These are phyloP conservation scores for Coniella lustricola DNA, from an alignment of 2,329 filamentous ascomycete genomes.

Conservation along the genomic window DNA sequence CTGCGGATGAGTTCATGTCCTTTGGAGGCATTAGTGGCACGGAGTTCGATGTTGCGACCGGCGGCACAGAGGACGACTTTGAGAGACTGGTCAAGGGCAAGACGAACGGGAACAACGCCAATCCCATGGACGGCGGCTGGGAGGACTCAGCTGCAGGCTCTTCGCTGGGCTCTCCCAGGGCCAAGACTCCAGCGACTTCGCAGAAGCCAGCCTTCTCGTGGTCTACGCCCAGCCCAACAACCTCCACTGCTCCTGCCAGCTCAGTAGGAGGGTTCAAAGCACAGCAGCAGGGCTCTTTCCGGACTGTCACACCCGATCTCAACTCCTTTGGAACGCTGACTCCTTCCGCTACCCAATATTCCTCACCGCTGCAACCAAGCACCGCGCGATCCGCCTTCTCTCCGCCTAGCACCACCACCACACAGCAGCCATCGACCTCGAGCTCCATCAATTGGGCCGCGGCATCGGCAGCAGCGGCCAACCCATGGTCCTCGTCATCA, in stretches of 20 bases:
- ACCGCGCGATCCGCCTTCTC: conserved; percentile 21
- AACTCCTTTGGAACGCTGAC: conserved; percentile 47
- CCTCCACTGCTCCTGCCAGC: conserved; percentile 21
- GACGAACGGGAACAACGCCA: conserved; percentile 30
- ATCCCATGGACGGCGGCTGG: conserved; percentile 44
- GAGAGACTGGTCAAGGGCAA: conserved; percentile 82
- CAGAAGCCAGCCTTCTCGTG: conserved; percentile 50
- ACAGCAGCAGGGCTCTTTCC: conserved; percentile 37
- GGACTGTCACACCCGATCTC: conserved; percentile 55
- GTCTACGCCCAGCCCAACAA: conserved; percentile 49
- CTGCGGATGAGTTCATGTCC: conserved; percentile 61
- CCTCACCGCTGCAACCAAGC: conserved; percentile 49
- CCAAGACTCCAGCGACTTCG: conserved; percentile 25
- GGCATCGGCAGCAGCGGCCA: conserved; percentile 31
- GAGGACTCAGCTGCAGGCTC: conserved; percentile 31
- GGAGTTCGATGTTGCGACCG: conserved; percentile 44
- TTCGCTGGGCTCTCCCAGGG: conserved; percentile 27
- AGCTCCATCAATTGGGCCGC: conserved; percentile 46
- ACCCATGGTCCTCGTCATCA: conserved; percentile 42
- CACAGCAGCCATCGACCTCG: conserved; percentile 19
- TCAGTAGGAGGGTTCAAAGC: conserved; percentile 29
- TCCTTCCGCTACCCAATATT: conserved; percentile 56
- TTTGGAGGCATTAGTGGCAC: conserved; percentile 62
- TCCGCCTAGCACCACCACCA: conserved; percentile 18
- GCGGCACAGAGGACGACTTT: conserved; percentile 66